A percentile compares a stretch with the other conserved stretches of the same genome.
These are phyloP conservation scores for Pyrus hybrid DNA, from an alignment of 331 rosid genomes.

Conservation along the genomic window DNA sequence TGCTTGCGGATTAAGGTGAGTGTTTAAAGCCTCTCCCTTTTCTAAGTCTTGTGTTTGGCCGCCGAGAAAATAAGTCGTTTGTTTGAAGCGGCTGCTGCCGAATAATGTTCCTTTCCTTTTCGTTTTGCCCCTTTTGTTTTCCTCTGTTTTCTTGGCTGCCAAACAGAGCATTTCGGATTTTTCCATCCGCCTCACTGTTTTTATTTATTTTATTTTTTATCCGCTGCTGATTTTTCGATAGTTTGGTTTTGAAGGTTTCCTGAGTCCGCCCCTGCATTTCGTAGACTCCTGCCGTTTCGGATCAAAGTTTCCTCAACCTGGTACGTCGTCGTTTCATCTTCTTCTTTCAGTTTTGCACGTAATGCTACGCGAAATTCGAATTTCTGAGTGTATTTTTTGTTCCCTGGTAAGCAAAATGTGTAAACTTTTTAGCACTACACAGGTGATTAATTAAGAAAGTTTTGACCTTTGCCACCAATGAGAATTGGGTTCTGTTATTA, in stretches of 20 bases:
- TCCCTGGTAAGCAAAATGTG: background rate
- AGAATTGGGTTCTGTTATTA: background rate
- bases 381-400: background rate
- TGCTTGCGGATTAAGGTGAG: constrained; percentile 12
- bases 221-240: background rate
- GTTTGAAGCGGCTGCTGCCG: background rate
- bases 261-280: constrained; percentile 25
- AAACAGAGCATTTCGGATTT: constrained; percentile 23
- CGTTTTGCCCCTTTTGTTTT: background rate
- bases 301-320: constrained; percentile 29
- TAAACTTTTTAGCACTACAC: background rate
- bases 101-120: constrained; percentile 1
- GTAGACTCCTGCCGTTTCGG: constrained; percentile 18
- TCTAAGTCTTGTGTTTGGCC: constrained; percentile 21
- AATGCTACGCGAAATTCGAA: background rate
- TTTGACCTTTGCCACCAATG: background rate
- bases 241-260: constrained; percentile 16
- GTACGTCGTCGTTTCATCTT: constrained; percentile 14
- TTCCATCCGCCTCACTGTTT: background rate
- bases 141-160: constrained; percentile 21
- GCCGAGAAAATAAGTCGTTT: background rate
- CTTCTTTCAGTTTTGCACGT: background rate
- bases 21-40: background rate
- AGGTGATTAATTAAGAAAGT: background rate
- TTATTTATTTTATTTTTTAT: background rate